Evolutionary conservation across 352 stramenopile genomes (phyloP), one percentile per base, ranked within the genome.

Genomic region (Phytophthora brassicae): DNA sequence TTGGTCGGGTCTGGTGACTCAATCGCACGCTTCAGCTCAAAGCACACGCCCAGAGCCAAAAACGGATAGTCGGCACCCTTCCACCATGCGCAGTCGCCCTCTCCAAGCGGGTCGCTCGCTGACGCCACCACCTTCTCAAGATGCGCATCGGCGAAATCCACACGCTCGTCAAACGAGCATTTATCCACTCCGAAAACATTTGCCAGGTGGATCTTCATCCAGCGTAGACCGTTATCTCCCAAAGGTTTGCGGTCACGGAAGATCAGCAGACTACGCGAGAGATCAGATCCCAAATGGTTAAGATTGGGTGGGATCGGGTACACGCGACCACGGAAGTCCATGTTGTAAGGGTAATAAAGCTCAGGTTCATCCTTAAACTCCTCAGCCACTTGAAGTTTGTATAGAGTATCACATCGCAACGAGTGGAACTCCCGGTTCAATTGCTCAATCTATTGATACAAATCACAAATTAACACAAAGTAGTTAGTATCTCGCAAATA

Each of bases 321-420:
- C 54, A 98, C 97, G 45, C 98, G 84, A 29, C 98, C 97, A 33
- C 98, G 87, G 75, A 99, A 99, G 67, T 99, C 98, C 75, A 99
- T 89, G 77, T 99, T 99, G 84, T 99, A 99, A 35, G 97, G 97
- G 68, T 98, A 99, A 77, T 98, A 99, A 22, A 99, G 90, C 58
- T 89, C 88, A 14, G 97, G 83, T 70, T 98, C 97, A 59, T 99
- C 83, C 71, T 95, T 87, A 72, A 99, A 99, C 55, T 98, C 88
- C 47, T 98, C 79, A 0, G 96, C 96, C 55, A 99, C 91, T 55
- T 97, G 89, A 13, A 99, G 71, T 76, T 99, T 99, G 58, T 98
- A 89, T 31, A 92, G 78, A 22, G 92, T 92, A 66, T 98, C 97
- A 69, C 96, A 99, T 56, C 96, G 81, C 39, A 99, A 80, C 53